Conservation (phyloP, 2,329 filamentous ascomycete genomes). For the Pochonia chlamydosporia region DNA sequence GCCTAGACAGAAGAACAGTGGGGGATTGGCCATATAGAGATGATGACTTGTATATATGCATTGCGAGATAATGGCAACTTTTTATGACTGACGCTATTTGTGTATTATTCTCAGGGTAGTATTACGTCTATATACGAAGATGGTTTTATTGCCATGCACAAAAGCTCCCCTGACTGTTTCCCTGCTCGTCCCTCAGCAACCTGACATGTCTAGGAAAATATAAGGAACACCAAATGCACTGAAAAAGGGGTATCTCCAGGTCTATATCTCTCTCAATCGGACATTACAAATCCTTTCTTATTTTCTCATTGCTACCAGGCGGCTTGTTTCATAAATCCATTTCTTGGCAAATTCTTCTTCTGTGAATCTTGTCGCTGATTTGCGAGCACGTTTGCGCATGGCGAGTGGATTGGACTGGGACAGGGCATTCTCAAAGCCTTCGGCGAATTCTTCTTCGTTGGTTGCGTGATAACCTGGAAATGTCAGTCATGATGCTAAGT, state of each 20-base stretch:
- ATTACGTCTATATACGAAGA: no score
- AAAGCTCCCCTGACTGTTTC: not conserved
- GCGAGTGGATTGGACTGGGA: constrained; percentile 64
- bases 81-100: no score
- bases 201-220: not conserved
- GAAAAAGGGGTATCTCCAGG: constrained; percentile 30
- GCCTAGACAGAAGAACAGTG: constrained; percentile 67
- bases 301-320: constrained; percentile 50
- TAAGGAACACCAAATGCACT: not conserved
- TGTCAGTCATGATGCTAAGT: not conserved
- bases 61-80: not conserved
- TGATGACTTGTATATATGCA: not conserved
- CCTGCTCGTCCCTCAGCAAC: not conserved
- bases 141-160: no score
- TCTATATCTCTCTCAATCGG: constrained; percentile 19
- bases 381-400: constrained; percentile 69
- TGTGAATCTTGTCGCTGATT: constrained; percentile 78
- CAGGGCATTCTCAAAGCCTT: constrained; percentile 72
- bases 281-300: constrained; percentile 14
- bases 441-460: constrained; percentile 71
- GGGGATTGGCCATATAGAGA: constrained; percentile 45
- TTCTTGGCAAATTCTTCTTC: constrained; percentile 77
- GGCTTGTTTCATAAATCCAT: constrained; percentile 72
- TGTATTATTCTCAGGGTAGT: no score
- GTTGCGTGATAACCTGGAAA: constrained; percentile 74